Conservation (phyloP, 2,329 filamentous ascomycete species). For the Geosmithia flava region DNA sequence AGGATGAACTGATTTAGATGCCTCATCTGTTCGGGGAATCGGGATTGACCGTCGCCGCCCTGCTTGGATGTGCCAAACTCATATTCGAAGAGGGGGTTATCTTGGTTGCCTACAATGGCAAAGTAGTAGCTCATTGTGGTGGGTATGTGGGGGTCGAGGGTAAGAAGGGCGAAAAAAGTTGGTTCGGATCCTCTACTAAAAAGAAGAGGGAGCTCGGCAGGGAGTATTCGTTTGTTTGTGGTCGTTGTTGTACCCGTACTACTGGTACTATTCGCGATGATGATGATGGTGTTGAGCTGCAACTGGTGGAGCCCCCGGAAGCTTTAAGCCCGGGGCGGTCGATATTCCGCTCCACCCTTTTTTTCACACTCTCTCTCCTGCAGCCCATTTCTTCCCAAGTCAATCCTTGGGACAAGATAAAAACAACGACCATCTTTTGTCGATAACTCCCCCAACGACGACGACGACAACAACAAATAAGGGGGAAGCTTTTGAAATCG, state of each 20-base stretch:
- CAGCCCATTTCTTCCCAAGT: neutral
- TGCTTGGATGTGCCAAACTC: conserved; percentile 96
- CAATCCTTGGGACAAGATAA: too few species aligned
- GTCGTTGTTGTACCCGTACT: neutral
- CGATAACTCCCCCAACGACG: too few species aligned
- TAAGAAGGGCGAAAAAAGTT: neutral
- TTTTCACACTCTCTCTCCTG: too few species aligned
- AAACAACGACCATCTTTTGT: too few species aligned
- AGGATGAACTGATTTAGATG: conserved; percentile 97
- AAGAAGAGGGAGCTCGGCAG: neutral
- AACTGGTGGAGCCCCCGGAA: neutral
- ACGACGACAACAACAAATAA: conserved; percentile 6
- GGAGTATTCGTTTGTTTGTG: neutral
- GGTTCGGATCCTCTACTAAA: too few species aligned
- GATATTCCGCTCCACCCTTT: conserved; percentile 15
- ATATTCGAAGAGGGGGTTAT: conserved; percentile 92
- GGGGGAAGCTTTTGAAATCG: too few species aligned
- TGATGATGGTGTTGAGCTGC: neutral
- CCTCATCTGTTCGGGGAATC: conserved; percentile 77
- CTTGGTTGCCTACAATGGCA: conserved; percentile 86
- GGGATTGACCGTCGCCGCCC: conserved; percentile 82
- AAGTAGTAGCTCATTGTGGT: conserved; percentile 92
- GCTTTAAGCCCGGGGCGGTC: conserved; percentile 5
- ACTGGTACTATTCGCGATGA: neutral
- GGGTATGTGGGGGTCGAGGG: conserved; percentile 4